Evolutionary conservation across 2,329 filamentous ascomycete species (phyloP).

Genomic region (Colletotrichum caudatum): DNA sequence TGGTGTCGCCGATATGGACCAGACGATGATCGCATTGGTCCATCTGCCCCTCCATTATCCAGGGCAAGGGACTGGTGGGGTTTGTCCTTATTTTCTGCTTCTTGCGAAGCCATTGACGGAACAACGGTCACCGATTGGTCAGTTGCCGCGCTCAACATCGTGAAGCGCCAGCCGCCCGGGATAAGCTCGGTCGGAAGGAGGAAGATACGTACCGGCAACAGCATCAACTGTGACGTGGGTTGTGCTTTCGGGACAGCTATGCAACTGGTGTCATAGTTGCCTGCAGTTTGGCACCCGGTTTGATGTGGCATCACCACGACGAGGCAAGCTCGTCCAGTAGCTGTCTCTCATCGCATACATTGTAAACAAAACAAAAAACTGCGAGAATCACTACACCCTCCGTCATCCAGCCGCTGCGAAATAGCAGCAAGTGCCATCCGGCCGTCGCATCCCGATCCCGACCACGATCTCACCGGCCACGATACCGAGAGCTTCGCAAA

Average conservation of each 20-base stretch:
- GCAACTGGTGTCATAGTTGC: slow-evolving; percentile 21
- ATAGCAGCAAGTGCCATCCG: not conserved
- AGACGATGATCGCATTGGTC: slow-evolving; percentile 21
- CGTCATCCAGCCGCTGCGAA: not conserved
- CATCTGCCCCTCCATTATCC: slow-evolving; percentile 35
- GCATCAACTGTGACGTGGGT: slow-evolving; percentile 36
- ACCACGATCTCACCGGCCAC: slow-evolving; percentile 4
- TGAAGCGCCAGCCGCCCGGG: slow-evolving; percentile 16
- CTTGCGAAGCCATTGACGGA: not conserved
- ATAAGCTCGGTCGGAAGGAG: slow-evolving; percentile 13
- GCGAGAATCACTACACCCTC: not conserved
- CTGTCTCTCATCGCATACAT: not conserved
- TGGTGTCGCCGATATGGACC: slow-evolving; percentile 17
- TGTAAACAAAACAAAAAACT: not conserved
- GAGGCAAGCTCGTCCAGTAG: slow-evolving; percentile 15
- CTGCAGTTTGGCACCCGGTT: slow-evolving; percentile 3
- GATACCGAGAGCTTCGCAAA: slow-evolving; percentile 18
- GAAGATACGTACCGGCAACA: slow-evolving; percentile 9
- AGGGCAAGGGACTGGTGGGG: slow-evolving; percentile 38
- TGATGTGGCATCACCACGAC: slow-evolving; percentile 12
- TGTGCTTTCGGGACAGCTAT: slow-evolving; percentile 40
- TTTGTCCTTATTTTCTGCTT: slow-evolving; percentile 25
- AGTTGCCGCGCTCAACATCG: not conserved
- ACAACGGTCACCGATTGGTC: slow-evolving; percentile 25
- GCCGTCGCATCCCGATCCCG: not conserved